phyloP scores from a whole-genome alignment of 164 flowering plant genomes.

The Euptelea pleiosperma region DNA sequence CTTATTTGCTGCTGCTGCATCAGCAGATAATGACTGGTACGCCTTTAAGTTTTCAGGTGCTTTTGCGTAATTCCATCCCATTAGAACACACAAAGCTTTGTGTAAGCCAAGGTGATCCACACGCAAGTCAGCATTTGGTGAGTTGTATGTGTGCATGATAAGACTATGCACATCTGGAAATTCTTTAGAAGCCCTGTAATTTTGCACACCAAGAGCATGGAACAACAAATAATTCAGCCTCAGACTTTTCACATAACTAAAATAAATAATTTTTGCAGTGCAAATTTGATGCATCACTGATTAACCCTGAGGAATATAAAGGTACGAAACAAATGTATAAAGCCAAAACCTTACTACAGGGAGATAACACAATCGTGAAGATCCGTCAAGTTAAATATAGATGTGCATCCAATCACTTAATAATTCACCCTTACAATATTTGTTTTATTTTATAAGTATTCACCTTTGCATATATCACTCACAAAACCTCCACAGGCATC shows the following conservation, averaged over 20 bases:
- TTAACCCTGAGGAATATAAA: too few species aligned
- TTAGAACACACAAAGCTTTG: constrained; percentile 83
- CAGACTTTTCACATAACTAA: constrained; percentile 16
- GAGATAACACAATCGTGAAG: too few species aligned
- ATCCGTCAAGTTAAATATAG: too few species aligned
- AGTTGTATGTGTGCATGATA: constrained; percentile 79
- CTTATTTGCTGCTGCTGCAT: constrained; percentile 66
- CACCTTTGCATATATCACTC: too few species aligned
- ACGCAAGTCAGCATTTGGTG: constrained; percentile 52
- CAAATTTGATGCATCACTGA: too few species aligned
- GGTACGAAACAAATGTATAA: too few species aligned
- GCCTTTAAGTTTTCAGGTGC: constrained; percentile 77
- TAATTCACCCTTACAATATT: too few species aligned
- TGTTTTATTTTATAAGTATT: too few species aligned
- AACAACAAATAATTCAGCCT: constrained; percentile 35
- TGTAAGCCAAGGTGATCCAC: constrained; percentile 93
- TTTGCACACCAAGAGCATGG: constrained; percentile 40
- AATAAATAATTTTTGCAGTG: too few species aligned
- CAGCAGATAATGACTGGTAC: constrained; percentile 66
- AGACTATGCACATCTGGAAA: constrained; percentile 77
- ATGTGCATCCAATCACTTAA: too few species aligned
- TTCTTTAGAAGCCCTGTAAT: constrained; percentile 85
- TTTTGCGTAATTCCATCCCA: constrained; percentile 84
- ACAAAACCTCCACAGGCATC: too few species aligned
- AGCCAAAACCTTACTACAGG: too few species aligned